A percentile compares a stretch with the other conserved stretches of the same genome.
These are phyloP conservation scores for Penicillium bialowiezense DNA, from an alignment of 495 filamentous ascomycete genomes.

Conservation along the genomic window DNA sequence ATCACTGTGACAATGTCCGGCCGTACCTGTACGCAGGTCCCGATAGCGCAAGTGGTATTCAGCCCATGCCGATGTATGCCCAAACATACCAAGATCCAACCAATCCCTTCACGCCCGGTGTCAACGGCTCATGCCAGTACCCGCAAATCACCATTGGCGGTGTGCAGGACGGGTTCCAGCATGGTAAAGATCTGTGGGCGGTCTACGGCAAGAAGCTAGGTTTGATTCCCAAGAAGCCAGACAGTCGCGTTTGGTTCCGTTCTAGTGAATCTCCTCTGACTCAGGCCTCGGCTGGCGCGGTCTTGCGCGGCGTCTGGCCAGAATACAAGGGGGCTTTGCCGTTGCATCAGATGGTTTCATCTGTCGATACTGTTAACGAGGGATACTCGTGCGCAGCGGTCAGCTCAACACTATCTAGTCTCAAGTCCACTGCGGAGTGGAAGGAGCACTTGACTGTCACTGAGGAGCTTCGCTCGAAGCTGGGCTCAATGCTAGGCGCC, in stretches of 20 bases:
- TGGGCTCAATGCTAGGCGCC: conserved; percentile 38
- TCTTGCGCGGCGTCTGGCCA: conserved; percentile 41
- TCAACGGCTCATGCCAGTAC: conserved; percentile 43
- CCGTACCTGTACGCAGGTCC: conserved; percentile 38
- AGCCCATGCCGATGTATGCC: conserved; percentile 37
- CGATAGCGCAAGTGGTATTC: conserved; percentile 12
- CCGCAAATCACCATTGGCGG: conserved; percentile 45
- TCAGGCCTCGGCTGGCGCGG: conserved; percentile 37
- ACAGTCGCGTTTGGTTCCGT: conserved; percentile 37
- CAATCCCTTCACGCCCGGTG: conserved; percentile 35
- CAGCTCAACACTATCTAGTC: conserved; percentile 17
- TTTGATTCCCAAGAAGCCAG: conserved; percentile 27
- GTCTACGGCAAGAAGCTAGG: conserved; percentile 37
- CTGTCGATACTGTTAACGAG: conserved; percentile 37
- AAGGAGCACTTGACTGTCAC: conserved; percentile 37
- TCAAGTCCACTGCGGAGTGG: conserved; percentile 35
- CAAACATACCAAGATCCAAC: conserved; percentile 38
- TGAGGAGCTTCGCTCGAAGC: conserved; percentile 22
- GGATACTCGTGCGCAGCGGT: conserved; percentile 36
- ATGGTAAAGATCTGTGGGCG: conserved; percentile 38
- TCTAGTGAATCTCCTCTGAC: conserved; percentile 38
- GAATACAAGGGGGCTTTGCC: conserved; percentile 31
- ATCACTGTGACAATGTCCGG: conserved; percentile 38
- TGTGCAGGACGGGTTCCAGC: conserved; percentile 40
- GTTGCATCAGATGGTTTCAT: conserved; percentile 37